These are phyloP conservation scores for Bipolaris oryzae DNA, from an alignment of 2,329 filamentous ascomycete genomes.

Conservation along the genomic window DNA sequence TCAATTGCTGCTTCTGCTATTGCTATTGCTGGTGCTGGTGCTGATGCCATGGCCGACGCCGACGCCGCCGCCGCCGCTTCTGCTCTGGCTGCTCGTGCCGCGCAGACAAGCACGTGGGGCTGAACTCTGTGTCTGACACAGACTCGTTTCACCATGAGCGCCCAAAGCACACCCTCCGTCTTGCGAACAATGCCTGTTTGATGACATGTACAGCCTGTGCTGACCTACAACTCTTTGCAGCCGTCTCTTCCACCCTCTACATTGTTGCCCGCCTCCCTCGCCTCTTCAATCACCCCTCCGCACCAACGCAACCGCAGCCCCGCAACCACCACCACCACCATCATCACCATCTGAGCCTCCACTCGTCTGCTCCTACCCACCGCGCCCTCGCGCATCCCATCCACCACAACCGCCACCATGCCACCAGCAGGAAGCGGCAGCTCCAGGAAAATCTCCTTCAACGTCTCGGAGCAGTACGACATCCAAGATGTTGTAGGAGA, in stretches of 20 bases:
- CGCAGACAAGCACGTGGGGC: slow-evolving; percentile 35
- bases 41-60: too few relatives aligned
- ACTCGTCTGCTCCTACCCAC: slow-evolving; percentile 18
- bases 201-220: slow-evolving; percentile 20
- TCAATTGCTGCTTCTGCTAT: not conserved
- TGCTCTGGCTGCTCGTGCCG: slow-evolving; percentile 11
- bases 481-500: slow-evolving; percentile 99
- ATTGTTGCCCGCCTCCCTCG: slow-evolving; percentile 3
- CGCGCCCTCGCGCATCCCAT: slow-evolving; percentile 29
- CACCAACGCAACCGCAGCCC: slow-evolving; percentile 16
- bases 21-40: not conserved
- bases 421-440: slow-evolving; percentile 54
- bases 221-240: slow-evolving; percentile 30
- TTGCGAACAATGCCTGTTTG: slow-evolving; percentile 24
- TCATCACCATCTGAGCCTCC: slow-evolving; percentile 16
- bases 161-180: slow-evolving; percentile 26
- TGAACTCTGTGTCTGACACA: slow-evolving; percentile 29
- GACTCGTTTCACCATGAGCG: slow-evolving; percentile 36
- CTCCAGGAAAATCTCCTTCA: slow-evolving; percentile 96
- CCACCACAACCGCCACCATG: slow-evolving; percentile 37
- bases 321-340: slow-evolving; percentile 13
- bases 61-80: not conserved
- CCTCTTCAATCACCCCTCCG: not conserved
- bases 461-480: slow-evolving; percentile 98
- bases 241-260: slow-evolving; percentile 9